phyloP scores from a whole-genome alignment of 192 early-diverging fungal genomes.

The Backusella parvicylindrica region DNA sequence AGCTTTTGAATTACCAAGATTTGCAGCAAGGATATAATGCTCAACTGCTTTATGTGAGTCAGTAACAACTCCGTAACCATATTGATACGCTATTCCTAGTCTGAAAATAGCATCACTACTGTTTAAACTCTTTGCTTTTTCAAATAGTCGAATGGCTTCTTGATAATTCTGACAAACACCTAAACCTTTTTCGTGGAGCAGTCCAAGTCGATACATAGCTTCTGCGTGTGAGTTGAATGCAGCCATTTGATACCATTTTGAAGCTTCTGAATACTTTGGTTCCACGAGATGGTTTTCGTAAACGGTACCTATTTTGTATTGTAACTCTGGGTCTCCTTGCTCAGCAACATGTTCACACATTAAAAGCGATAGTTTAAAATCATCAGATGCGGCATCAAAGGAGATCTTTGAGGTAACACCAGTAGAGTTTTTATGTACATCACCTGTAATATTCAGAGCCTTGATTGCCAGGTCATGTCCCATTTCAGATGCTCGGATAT shows the following conservation, averaged over 20 bases:
- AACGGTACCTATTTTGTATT: background rate
- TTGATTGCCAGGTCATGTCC: background rate
- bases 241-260: background rate
- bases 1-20: too few relatives aligned
- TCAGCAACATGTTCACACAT: background rate
- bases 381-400: background rate
- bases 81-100: background rate
- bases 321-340: background rate
- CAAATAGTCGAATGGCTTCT: background rate
- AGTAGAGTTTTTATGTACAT: too few relatives aligned
- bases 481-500: background rate
- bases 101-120: background rate
- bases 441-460: background rate
- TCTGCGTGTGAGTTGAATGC: background rate
- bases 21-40: too few relatives aligned
- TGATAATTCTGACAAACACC: background rate
- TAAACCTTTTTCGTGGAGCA: background rate
- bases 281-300: background rate
- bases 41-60: too few relatives aligned
- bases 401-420: too few relatives aligned
- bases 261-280: background rate
- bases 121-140: background rate
- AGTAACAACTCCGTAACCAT: background rate
- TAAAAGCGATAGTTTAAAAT: background rate
- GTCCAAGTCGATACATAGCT: background rate